phyloP scores from a whole-genome alignment of 1,284 basidiomycete genomes.

The Rhodotorula glutinis region DNA sequence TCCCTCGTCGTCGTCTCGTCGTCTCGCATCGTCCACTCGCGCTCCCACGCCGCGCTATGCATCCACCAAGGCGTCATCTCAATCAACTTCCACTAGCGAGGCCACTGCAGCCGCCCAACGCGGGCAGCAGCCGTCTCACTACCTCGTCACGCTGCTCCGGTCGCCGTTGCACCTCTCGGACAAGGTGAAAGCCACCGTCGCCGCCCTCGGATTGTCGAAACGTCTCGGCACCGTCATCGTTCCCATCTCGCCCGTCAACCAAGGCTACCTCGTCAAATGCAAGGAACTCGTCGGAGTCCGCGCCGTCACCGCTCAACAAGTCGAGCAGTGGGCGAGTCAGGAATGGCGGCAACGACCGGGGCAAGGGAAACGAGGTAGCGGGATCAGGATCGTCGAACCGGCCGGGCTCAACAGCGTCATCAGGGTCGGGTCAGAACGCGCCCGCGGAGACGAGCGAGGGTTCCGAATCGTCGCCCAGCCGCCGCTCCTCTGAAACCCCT shows the following conservation, averaged over 20 bases:
- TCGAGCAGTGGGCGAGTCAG: neutral
- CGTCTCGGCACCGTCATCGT: slow-evolving; percentile 36
- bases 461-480: slow-evolving; percentile 22
- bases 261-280: slow-evolving; percentile 26
- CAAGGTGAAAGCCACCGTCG: slow-evolving; percentile 1
- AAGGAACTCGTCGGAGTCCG: slow-evolving; percentile 37
- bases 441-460: slow-evolving; percentile 37
- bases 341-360: slow-evolving; percentile 30
- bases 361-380: slow-evolving; percentile 27
- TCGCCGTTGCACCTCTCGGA: slow-evolving; percentile 31
- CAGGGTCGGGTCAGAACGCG: slow-evolving; percentile 34
- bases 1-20: too few relatives aligned
- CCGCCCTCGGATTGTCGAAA: slow-evolving; percentile 32
- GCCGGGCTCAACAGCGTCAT: slow-evolving; percentile 14
- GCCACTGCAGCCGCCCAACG: too few relatives aligned
- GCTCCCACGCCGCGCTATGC: too few relatives aligned
- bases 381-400: slow-evolving; percentile 14
- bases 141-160: slow-evolving; percentile 37
- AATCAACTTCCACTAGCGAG: too few relatives aligned
- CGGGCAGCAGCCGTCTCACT: slow-evolving; percentile 26
- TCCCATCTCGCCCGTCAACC: slow-evolving; percentile 25
- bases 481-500: neutral
- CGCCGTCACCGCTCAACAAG: neutral
- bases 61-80: too few relatives aligned
- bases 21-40: too few relatives aligned